Evolutionary conservation across 2,329 filamentous ascomycete species (phyloP).

Genomic region (Ceratocystiopsis minuta): DNA sequence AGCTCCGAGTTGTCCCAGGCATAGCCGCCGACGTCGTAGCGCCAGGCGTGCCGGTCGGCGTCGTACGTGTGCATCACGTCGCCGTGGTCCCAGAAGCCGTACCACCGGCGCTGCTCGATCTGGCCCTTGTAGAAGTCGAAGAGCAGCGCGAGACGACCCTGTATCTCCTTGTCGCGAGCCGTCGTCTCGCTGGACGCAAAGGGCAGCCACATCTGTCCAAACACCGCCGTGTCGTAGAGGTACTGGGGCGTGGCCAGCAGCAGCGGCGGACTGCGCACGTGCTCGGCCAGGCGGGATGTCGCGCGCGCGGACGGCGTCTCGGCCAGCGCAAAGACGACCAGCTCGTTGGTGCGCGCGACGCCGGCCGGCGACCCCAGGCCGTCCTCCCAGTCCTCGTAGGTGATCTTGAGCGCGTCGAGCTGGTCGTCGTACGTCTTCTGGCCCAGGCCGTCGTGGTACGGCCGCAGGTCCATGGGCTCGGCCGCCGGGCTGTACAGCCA

Average conservation of each 20-base stretch:
- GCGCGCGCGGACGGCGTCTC: conserved; percentile 24
- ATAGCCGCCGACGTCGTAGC: conserved; percentile 45
- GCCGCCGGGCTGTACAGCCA: conserved; percentile 43
- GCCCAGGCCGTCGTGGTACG: conserved; percentile 39
- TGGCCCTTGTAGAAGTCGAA: conserved; percentile 36
- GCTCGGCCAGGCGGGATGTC: not conserved
- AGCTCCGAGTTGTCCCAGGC: conserved; percentile 49
- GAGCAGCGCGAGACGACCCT: conserved; percentile 36
- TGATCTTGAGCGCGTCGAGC: conserved; percentile 41
- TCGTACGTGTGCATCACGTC: conserved; percentile 48
- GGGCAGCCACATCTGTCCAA: conserved; percentile 36
- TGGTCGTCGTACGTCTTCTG: conserved; percentile 37
- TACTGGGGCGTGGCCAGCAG: conserved; percentile 25
- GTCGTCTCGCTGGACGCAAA: conserved; percentile 9
- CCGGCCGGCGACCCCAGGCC: conserved; percentile 38
- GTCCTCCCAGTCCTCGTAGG: conserved; percentile 43
- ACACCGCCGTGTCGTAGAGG: conserved; percentile 29
- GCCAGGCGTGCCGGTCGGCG: conserved; percentile 37
- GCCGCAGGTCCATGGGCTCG: conserved; percentile 34
- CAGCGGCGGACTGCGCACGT: not conserved
- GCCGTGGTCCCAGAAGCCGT: conserved; percentile 44
- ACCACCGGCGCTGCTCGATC: conserved; percentile 40
- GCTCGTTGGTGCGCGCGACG: conserved; percentile 37
- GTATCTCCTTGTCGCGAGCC: conserved; percentile 16
- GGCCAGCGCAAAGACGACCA: conserved; percentile 34